phyloP scores from a whole-genome alignment of 805 yeast genomes.

The Wickerhamiella azyma region DNA sequence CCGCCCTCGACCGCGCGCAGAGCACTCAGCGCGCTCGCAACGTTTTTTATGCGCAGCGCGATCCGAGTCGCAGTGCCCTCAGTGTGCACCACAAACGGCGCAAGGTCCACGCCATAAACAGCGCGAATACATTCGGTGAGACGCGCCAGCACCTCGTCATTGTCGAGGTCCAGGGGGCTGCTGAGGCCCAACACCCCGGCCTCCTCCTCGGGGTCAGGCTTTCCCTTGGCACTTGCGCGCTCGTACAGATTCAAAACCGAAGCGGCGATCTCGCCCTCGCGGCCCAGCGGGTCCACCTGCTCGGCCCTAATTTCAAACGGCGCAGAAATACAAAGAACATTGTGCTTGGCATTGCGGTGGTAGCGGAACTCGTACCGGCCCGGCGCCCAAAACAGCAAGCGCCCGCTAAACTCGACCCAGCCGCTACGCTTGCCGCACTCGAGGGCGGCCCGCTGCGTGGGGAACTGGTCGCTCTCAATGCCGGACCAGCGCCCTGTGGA shows the following conservation, averaged over 20 bases:
- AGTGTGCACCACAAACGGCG: conserved; percentile 13
- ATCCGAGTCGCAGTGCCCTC: conserved; percentile 9
- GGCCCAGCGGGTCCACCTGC: conserved; percentile 26
- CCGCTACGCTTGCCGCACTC: conserved; percentile 28
- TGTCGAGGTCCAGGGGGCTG: conserved; percentile 6
- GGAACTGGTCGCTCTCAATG: conserved; percentile 7
- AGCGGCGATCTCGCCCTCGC: conserved; percentile 23
- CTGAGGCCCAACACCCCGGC: background rate
- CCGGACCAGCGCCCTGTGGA: conserved; percentile 14
- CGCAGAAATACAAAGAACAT: conserved; percentile 48
- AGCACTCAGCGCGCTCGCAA: conserved; percentile 2
- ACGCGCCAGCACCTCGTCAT: conserved; percentile 12
- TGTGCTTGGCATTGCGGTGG: conserved; percentile 53
- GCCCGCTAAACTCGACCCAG: conserved; percentile 34
- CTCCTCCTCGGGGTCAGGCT: too few species aligned
- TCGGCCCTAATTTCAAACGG: conserved; percentile 46
- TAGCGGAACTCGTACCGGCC: conserved; percentile 66
- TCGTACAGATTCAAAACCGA: background rate
- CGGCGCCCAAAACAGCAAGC: conserved; percentile 44
- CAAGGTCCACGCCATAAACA: conserved; percentile 11
- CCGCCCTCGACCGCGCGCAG: background rate
- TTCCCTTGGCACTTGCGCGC: too few species aligned
- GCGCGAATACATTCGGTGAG: conserved; percentile 9
- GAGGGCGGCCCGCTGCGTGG: conserved; percentile 17
- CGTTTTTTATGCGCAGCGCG: conserved; percentile 5